Percentiles rank a stretch among this genome's conserved stretches.
These are phyloP conservation scores for Lentinula aciculospora DNA, from an alignment of 768 basidiomycete species.

Conservation along the genomic window DNA sequence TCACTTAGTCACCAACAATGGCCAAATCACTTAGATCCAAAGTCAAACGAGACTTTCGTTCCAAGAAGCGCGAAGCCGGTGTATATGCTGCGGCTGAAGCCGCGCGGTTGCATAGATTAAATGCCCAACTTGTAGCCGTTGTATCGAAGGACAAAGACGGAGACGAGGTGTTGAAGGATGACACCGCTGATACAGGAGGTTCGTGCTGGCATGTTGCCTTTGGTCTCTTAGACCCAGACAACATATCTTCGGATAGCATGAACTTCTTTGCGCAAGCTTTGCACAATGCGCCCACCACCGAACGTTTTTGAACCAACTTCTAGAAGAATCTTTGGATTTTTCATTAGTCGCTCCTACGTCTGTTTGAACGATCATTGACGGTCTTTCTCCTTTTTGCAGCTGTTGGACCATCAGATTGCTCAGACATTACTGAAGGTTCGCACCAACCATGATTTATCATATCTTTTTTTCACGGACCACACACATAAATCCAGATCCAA, in stretches of 20 bases:
- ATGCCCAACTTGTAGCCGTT: constrained; percentile 53
- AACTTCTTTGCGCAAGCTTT: constrained; percentile 13
- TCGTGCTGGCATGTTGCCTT: constrained; percentile 55
- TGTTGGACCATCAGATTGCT: constrained; percentile 16
- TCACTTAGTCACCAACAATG: constrained; percentile 42
- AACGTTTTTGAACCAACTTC: constrained; percentile 10
- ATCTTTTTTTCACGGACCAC: constrained; percentile 10
- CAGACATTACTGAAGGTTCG: constrained; percentile 28
- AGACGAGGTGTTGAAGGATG: constrained; percentile 26
- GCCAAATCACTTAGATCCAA: constrained; percentile 84
- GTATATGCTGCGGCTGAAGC: constrained; percentile 76
- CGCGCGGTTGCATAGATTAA: constrained; percentile 68
- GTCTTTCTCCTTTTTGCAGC: constrained; percentile 27
- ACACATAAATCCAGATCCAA: constrained; percentile 24
- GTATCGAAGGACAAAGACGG: constrained; percentile 34
- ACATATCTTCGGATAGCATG: constrained; percentile 49
- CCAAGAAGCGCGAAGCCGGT: constrained; percentile 69
- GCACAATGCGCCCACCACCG: constrained; percentile 15
- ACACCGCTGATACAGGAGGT: constrained; percentile 47
- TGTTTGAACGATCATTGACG: constrained; percentile 31
- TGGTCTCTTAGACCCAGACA: constrained; percentile 53
- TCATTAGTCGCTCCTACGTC: constrained; percentile 10
- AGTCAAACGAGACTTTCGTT: constrained; percentile 70
- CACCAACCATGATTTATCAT: constrained; percentile 7
- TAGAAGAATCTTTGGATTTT: constrained; percentile 15